Percentiles rank a stretch among this genome's conserved stretches.
Evolutionary conservation across 2,329 filamentous ascomycete species (phyloP).

Genomic region (Penicillium verrucosum): DNA sequence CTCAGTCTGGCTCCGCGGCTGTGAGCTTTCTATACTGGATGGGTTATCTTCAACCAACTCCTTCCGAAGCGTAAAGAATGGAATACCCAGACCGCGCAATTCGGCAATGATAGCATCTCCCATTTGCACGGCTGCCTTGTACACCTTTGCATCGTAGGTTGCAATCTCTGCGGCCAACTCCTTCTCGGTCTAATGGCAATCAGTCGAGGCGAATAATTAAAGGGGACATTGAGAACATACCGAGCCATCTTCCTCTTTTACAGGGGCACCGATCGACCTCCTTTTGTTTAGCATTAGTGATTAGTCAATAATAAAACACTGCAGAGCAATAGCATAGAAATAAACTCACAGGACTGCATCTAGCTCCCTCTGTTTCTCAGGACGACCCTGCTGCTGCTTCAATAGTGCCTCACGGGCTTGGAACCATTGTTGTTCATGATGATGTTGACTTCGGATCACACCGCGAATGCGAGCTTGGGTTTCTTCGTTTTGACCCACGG

Average conservation of each 20-base stretch:
- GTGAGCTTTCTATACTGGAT: not conserved
- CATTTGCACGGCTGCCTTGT: constrained; percentile 59
- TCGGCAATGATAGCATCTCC: constrained; percentile 55
- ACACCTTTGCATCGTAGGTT: constrained; percentile 61
- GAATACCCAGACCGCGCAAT: constrained; percentile 57
- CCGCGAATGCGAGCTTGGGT: constrained; percentile 48
- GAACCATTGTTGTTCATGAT: constrained; percentile 62
- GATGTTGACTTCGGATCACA: constrained; percentile 62
- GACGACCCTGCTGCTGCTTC: constrained; percentile 50
- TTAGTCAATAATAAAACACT: not conserved
- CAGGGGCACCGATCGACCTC: constrained; percentile 46
- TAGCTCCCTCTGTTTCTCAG: constrained; percentile 53
- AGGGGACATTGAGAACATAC: constrained; percentile 22
- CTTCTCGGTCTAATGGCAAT: constrained; percentile 38
- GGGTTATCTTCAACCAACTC: constrained; percentile 38
- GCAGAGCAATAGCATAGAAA: not conserved
- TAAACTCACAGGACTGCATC: constrained; percentile 53
- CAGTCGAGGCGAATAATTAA: not conserved
- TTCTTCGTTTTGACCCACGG: constrained; percentile 46
- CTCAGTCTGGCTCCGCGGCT: not conserved
- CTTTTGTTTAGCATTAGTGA: constrained; percentile 24
- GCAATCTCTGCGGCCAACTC: constrained; percentile 55
- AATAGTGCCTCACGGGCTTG: constrained; percentile 51
- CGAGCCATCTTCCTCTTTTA: constrained; percentile 27
- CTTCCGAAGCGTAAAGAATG: constrained; percentile 56